These are phyloP conservation scores for Trametes gibbosa DNA, from an alignment of 768 basidiomycete species.

Conservation along the genomic window DNA sequence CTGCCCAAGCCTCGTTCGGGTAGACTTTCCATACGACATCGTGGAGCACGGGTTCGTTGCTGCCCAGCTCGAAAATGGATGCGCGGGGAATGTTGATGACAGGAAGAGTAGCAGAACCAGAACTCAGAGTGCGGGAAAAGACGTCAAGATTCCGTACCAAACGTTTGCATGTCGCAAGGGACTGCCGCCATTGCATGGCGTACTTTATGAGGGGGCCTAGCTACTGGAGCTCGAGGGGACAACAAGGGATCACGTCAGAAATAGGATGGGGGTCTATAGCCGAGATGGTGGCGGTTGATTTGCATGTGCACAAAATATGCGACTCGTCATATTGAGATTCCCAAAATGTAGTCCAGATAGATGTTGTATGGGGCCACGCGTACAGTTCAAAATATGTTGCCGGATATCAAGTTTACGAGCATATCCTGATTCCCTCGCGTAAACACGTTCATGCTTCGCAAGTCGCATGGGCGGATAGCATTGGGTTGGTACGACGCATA, in stretches of 20 bases:
- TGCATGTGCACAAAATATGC: no score
- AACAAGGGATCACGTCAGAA: no score
- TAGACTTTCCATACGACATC: conserved; percentile 24
- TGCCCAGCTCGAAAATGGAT: conserved; percentile 25
- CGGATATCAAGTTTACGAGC: no score
- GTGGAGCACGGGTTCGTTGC: conserved; percentile 20
- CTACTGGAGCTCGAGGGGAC: no score
- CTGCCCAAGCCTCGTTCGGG: conserved; percentile 25
- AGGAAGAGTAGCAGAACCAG: conserved; percentile 4
- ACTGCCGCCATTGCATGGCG: conserved; percentile 3
- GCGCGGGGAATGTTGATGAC: conserved; percentile 26
- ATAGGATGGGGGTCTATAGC: no score
- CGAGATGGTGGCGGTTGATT: no score
- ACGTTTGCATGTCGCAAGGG: neutral
- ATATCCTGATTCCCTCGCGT: no score
- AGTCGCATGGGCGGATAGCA: conserved; percentile 13
- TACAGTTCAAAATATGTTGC: no score
- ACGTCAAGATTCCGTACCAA: neutral
- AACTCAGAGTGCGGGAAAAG: neutral
- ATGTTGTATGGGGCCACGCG: no score
- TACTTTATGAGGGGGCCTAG: neutral
- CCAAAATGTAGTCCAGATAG: no score
- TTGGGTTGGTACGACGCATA: conserved; percentile 15
- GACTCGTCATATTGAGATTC: no score
- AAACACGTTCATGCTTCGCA: neutral